phyloP scores from a whole-genome alignment of 2,329 filamentous ascomycete species.

The Chaetomiaceae sp. region DNA sequence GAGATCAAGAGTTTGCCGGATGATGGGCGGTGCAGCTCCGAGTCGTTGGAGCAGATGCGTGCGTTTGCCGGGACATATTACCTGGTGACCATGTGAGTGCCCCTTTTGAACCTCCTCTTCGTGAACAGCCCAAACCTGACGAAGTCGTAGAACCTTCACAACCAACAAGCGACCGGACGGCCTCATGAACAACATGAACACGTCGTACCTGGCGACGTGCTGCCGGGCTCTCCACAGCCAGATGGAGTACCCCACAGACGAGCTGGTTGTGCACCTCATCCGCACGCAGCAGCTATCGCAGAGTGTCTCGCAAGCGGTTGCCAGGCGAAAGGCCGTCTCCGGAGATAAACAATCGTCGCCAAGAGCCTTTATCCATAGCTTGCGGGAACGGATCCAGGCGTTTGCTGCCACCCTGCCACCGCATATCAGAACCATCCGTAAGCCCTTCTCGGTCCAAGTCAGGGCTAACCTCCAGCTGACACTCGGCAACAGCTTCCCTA shows the following conservation, averaged over 20 bases:
- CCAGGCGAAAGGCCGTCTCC: slow-evolving; percentile 27
- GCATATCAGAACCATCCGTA: slow-evolving; percentile 31
- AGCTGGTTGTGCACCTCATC: slow-evolving; percentile 43
- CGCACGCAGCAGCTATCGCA: slow-evolving; percentile 46
- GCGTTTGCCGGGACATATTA: slow-evolving; percentile 49
- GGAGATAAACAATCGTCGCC: slow-evolving; percentile 35
- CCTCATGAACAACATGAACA: slow-evolving; percentile 47
- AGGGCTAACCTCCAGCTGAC: neutral
- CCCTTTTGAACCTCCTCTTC: neutral
- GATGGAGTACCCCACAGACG: slow-evolving; percentile 42
- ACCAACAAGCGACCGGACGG: slow-evolving; percentile 43
- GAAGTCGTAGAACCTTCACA: slow-evolving; percentile 26
- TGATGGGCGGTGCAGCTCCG: slow-evolving; percentile 25
- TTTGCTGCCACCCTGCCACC: slow-evolving; percentile 36
- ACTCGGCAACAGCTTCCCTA: slow-evolving; percentile 31
- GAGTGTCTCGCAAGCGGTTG: slow-evolving; percentile 41
- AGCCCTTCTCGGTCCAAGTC: neutral
- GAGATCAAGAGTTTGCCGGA: slow-evolving; percentile 27
- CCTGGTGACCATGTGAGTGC: slow-evolving; percentile 43
- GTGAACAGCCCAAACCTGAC: neutral
- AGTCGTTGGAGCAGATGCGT: slow-evolving; percentile 41
- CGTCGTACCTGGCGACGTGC: slow-evolving; percentile 40
- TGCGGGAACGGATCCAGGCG: slow-evolving; percentile 41
- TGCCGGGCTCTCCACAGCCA: slow-evolving; percentile 40
- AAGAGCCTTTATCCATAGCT: slow-evolving; percentile 39